A percentile compares a stretch with the other conserved stretches of the same genome.
Conservation (phyloP, 2,329 filamentous ascomycete genomes). For the Colletotrichum sp. region DNA sequence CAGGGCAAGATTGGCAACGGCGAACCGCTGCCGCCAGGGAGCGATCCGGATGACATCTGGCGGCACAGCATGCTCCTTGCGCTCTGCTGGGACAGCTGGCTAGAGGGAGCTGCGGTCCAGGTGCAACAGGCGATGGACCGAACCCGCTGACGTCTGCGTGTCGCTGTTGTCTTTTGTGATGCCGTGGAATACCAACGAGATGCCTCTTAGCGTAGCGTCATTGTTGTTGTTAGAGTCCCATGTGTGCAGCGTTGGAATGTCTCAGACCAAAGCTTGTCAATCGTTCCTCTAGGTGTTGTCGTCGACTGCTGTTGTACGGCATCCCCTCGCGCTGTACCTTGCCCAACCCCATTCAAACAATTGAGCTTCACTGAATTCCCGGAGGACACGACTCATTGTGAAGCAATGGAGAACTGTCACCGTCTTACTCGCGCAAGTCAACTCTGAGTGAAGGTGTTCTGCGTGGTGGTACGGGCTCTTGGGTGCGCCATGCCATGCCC, state of each 20-base stretch:
- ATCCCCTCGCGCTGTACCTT: not conserved
- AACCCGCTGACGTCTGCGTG: not conserved
- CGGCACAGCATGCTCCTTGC: slow-evolving; percentile 29
- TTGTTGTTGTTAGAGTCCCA: not conserved
- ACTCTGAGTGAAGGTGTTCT: not conserved
- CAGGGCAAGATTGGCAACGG: slow-evolving; percentile 30
- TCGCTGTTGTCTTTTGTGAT: not conserved
- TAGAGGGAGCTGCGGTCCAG: slow-evolving; percentile 20
- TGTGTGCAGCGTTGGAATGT: not conserved
- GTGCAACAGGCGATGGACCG: slow-evolving; percentile 23
- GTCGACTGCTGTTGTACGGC: not conserved
- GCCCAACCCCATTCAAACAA: not conserved
- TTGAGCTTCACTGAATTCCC: not conserved
- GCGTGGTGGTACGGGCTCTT: not conserved
- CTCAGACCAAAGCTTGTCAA: not conserved
- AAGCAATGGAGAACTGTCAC: not conserved
- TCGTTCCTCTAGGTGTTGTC: not conserved
- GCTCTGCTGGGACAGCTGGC: slow-evolving; percentile 36
- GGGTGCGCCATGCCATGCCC: not conserved
- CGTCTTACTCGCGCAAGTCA: not conserved
- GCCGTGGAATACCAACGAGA: not conserved
- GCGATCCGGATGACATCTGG: slow-evolving; percentile 28
- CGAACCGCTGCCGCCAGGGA: slow-evolving; percentile 22
- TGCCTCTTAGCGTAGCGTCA: not conserved
- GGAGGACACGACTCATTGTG: not conserved